Evolutionary conservation across 2,329 filamentous ascomycete species (phyloP).

Genomic region (Albophoma yamanashiensis): DNA sequence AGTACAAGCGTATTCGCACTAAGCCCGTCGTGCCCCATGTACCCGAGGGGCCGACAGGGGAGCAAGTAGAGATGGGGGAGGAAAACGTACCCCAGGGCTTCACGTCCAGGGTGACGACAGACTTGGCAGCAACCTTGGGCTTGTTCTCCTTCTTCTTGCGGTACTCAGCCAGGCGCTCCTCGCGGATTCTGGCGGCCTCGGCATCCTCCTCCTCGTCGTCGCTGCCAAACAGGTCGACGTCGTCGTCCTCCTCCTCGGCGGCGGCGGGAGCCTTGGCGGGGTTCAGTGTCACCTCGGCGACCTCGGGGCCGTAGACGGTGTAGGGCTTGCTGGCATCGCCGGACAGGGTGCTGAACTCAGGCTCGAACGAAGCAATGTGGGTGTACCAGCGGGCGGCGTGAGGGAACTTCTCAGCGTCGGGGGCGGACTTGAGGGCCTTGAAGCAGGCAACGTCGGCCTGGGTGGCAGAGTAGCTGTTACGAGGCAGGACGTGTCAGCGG

Average conservation of each 20-base stretch:
- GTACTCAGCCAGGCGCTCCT: conserved; percentile 88
- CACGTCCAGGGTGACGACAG: conserved; percentile 86
- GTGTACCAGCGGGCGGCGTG: conserved; percentile 97
- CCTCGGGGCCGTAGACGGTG: conserved; percentile 86
- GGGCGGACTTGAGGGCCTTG: conserved; percentile 73
- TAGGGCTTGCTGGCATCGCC: conserved; percentile 85
- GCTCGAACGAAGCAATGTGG: conserved; percentile 88
- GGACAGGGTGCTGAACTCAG: conserved; percentile 81
- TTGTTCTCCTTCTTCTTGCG: conserved; percentile 94
- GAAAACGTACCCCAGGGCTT: conserved; percentile 95
- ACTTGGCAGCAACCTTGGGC: conserved; percentile 89
- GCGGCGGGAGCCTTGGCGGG: conserved; percentile 70
- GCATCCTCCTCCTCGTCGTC: conserved; percentile 92
- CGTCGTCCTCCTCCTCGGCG: conserved; percentile 62
- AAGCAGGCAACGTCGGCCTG: conserved; percentile 95
- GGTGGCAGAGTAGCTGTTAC: conserved; percentile 49
- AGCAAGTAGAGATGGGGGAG: neutral
- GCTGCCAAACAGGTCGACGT: conserved; percentile 87
- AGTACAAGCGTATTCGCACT: neutral
- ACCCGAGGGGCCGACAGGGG: conserved; percentile 1
- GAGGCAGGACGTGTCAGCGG: conserved; percentile 1
- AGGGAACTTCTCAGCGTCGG: conserved; percentile 79
- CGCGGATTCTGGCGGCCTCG: conserved; percentile 73
- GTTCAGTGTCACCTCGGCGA: conserved; percentile 66
- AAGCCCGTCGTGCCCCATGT: neutral